A percentile compares a stretch with the other conserved stretches of the same genome.
phyloP scores from a whole-genome alignment of 495 filamentous ascomycete species.

The Choiromyces venosus region DNA sequence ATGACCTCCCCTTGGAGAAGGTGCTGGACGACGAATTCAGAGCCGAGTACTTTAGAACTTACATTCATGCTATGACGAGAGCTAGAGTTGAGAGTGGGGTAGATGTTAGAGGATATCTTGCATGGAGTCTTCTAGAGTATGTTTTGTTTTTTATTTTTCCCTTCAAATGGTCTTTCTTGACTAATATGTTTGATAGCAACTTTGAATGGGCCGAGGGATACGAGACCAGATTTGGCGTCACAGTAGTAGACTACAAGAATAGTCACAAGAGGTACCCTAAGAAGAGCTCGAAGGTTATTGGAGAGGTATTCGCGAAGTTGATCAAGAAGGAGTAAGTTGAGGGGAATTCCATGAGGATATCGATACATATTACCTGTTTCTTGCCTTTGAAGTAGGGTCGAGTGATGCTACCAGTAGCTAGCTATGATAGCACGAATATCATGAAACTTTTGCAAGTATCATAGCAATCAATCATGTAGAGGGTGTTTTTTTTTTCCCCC shows the following conservation, averaged over 20 bases:
- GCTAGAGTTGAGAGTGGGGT: conserved; percentile 48
- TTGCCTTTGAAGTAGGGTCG: neutral
- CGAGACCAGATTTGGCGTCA: conserved; percentile 48
- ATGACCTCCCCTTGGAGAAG: conserved; percentile 38
- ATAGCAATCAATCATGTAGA: no score
- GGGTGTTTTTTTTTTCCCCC: no score
- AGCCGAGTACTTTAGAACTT: conserved; percentile 48
- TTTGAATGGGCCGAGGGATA: conserved; percentile 52
- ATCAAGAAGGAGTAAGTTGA: conserved; percentile 38
- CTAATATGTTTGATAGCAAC: conserved; percentile 12
- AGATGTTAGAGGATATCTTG: conserved; percentile 50
- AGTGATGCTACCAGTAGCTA: no score
- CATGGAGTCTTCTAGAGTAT: conserved; percentile 51
- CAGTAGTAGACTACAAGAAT: conserved; percentile 47
- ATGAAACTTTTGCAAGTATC: no score
- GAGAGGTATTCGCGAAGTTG: conserved; percentile 46
- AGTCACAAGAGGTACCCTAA: conserved; percentile 50
- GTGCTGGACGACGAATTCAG: conserved; percentile 48
- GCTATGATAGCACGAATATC: no score
- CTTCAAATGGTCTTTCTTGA: neutral
- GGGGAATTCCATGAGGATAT: no score
- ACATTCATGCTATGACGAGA: conserved; percentile 48
- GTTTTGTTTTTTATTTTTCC: conserved; percentile 38
- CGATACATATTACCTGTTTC: conserved; percentile 1
- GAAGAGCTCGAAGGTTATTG: conserved; percentile 47